These are phyloP conservation scores for Ophiocordyceps camponoti-leonardi DNA, from an alignment of 2,329 filamentous ascomycete genomes.

Conservation along the genomic window DNA sequence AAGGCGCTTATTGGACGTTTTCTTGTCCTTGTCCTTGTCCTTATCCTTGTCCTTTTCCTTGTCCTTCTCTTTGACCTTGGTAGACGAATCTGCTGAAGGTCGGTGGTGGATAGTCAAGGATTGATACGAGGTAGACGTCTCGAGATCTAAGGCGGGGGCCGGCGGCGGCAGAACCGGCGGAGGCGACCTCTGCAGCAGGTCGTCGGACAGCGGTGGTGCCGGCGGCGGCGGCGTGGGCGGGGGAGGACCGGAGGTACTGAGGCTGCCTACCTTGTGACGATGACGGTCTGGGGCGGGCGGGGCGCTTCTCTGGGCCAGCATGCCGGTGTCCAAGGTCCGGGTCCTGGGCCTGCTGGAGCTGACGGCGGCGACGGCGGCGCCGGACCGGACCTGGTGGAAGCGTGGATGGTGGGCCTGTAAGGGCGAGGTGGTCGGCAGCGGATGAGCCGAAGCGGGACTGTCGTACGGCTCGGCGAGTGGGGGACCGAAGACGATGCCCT, in stretches of 20 bases:
- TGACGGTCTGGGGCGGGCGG: slow-evolving; percentile 22
- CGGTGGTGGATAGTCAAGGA: slow-evolving; percentile 17
- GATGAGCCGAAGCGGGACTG: slow-evolving; percentile 22
- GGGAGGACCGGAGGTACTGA: slow-evolving; percentile 44
- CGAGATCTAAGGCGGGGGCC: slow-evolving; percentile 19
- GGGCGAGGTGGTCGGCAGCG: slow-evolving; percentile 6
- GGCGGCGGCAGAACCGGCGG: slow-evolving; percentile 4
- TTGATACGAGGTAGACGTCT: slow-evolving; percentile 22
- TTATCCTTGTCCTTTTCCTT: slow-evolving; percentile 21
- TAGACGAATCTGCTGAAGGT: slow-evolving; percentile 10
- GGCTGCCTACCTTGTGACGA: slow-evolving; percentile 51
- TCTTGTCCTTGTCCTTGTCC: slow-evolving; percentile 21
- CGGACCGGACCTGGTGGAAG: slow-evolving; percentile 10
- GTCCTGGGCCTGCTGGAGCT: slow-evolving; percentile 35
- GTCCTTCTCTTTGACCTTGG: slow-evolving; percentile 7
- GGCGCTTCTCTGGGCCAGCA: slow-evolving; percentile 26
- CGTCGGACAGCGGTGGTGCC: slow-evolving; percentile 21
- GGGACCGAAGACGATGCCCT: slow-evolving; percentile 45
- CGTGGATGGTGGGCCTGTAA: not conserved
- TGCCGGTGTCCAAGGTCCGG: slow-evolving; percentile 38
- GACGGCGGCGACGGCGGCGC: too few relatives aligned
- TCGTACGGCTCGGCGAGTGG: slow-evolving; percentile 33
- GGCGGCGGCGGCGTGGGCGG: too few relatives aligned
- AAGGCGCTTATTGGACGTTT: slow-evolving; percentile 27
- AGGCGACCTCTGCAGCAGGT: slow-evolving; percentile 28